Base-by-base conservation (phyloP, 108 stramenopile genomes). In the Nannochloropsis salina region DNA sequence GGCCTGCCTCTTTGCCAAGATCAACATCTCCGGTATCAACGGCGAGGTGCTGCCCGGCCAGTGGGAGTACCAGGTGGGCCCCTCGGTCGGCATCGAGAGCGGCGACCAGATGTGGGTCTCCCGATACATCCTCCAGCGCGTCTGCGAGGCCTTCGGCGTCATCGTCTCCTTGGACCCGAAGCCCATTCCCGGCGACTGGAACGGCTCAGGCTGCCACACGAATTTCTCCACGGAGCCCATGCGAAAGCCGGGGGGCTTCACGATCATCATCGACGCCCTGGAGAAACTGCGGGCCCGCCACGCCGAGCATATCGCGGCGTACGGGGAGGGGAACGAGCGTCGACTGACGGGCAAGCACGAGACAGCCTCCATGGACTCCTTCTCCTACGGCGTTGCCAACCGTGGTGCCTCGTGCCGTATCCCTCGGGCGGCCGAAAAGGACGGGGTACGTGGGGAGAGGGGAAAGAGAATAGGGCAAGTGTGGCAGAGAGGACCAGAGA, bases 21-120 rank as follows among this genome's bases (percentile, higher is more conserved):
- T 98, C 88, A 90, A 95, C 80, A 94, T 98, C 89, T 94, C 94
- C 22, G 98, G 98, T 82, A 95, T 94, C 87, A 98, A 98, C 92
- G 98, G 95, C 82, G 98, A 98, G 92, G 98, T 98, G 88, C 97
- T 98, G 97, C 97, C 97, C 82, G 98, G 98, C 84, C 98, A 98
- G 91, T 97, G 97, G 92, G 98, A 96, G 94, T 96, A 93, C 90
- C 97, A 98, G 92, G 95, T 98, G 80, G 98, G 98, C 85, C 98
- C 98, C 45, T 98, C 96, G 89, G 94, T 95, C 44, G 98, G 98
- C 84, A 98, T 98, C 85, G 95, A 95, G 87, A 95, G 96, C 80
- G 98, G 96, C 83, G 98, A 98, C 89, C 97, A 98, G 86, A 94
- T 98, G 84, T 94, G 94, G 95, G 94, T 97, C 94, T 92, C 92